These are phyloP conservation scores for Agrocybe praecox DNA, from an alignment of 768 basidiomycete genomes.

Conservation along the genomic window DNA sequence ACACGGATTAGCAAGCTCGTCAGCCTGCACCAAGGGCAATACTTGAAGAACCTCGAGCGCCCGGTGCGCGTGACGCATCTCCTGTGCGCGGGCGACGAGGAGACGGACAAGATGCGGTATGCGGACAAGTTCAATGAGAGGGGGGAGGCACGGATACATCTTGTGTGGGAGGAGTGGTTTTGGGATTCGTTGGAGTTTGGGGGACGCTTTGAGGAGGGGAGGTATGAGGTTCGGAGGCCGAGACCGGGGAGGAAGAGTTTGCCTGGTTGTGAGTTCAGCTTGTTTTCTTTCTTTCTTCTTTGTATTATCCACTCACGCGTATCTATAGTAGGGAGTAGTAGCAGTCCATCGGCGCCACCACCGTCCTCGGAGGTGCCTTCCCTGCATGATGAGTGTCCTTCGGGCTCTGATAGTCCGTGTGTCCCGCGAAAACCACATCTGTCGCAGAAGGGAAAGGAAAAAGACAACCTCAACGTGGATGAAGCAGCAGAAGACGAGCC, in stretches of 20 bases:
- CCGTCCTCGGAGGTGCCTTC: conserved; percentile 24
- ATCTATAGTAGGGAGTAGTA: conserved; percentile 2
- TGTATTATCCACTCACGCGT: conserved; percentile 12
- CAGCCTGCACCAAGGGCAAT: conserved; percentile 62
- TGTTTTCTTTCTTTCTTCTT: not conserved
- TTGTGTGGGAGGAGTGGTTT: conserved; percentile 97
- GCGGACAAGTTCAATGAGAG: conserved; percentile 72
- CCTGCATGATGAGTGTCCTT: conserved; percentile 19
- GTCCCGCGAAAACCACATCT: too few relatives aligned
- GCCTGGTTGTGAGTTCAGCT: conserved; percentile 21
- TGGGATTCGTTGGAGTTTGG: conserved; percentile 87
- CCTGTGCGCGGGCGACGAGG: conserved; percentile 67
- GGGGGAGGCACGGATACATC: conserved; percentile 71
- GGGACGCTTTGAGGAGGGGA: conserved; percentile 67
- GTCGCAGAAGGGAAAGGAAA: conserved; percentile 3
- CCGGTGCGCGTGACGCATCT: conserved; percentile 86
- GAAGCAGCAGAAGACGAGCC: conserved; percentile 59
- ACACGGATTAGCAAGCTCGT: conserved; percentile 66
- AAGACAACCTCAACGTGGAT: conserved; percentile 18
- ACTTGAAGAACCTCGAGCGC: conserved; percentile 75
- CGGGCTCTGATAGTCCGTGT: conserved; percentile 16
- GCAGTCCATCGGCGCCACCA: conserved; percentile 15
- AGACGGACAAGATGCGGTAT: conserved; percentile 78
- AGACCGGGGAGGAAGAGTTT: conserved; percentile 56
- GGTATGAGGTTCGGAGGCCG: conserved; percentile 60